Percentiles rank a stretch among this genome's conserved stretches.
phyloP scores from a whole-genome alignment of 2,329 filamentous ascomycete species.

The Dactylellina cionopaga region DNA sequence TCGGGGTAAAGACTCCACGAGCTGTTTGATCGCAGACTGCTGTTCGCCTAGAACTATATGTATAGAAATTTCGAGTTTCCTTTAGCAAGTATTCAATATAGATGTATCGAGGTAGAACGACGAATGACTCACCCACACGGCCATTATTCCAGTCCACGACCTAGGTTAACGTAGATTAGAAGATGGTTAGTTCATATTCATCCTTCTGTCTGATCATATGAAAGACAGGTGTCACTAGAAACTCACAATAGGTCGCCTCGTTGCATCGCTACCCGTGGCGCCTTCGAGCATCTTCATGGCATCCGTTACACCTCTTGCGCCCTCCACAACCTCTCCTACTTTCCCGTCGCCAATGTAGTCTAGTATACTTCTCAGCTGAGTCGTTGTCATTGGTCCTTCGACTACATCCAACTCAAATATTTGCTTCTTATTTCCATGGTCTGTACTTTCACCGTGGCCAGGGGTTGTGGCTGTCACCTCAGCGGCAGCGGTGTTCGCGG shows the following conservation, averaged over 20 bases:
- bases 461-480: slow-evolving; percentile 71
- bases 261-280: slow-evolving; percentile 61
- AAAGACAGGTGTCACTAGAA: slow-evolving; percentile 73
- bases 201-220: neutral
- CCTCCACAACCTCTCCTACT: slow-evolving; percentile 74
- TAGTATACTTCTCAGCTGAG: slow-evolving; percentile 84
- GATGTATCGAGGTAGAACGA: too few relatives aligned
- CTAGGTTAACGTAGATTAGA: slow-evolving; percentile 57
- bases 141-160: slow-evolving; percentile 89
- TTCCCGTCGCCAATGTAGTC: slow-evolving; percentile 77
- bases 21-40: slow-evolving; percentile 53
- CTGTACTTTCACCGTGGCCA: slow-evolving; percentile 60
- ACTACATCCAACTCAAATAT: slow-evolving; percentile 86
- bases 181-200: slow-evolving; percentile 13
- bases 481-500: slow-evolving; percentile 75
- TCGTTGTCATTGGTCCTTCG: slow-evolving; percentile 74
- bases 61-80: neutral
- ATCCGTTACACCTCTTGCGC: slow-evolving; percentile 77
- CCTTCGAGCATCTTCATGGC: slow-evolving; percentile 81
- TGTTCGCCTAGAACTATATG: slow-evolving; percentile 55
- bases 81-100: neutral
- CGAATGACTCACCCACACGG: slow-evolving; percentile 69
- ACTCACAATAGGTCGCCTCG: slow-evolving; percentile 69
- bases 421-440: slow-evolving; percentile 60
- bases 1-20: slow-evolving; percentile 55